Evolutionary conservation across 495 filamentous ascomycete species (phyloP).

Genomic region (Penicillium herquei): DNA sequence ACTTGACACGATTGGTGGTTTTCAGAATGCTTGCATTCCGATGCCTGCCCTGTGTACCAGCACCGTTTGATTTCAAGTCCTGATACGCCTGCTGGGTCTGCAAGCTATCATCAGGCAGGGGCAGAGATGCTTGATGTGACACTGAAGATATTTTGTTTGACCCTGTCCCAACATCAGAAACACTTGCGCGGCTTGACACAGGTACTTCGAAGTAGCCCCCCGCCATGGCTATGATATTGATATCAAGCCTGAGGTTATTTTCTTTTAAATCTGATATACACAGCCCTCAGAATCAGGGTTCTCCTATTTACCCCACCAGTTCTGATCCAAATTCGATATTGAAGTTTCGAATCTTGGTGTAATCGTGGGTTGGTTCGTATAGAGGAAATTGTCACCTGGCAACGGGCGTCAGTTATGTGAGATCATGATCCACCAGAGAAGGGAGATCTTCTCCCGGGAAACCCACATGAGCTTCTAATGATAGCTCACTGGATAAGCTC

Average conservation of each 20-base stretch:
- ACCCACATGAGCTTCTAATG: slow-evolving; percentile 5
- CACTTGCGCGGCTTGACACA: slow-evolving; percentile 30
- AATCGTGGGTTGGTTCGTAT: neutral
- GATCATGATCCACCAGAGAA: neutral
- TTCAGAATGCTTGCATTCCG: slow-evolving; percentile 46
- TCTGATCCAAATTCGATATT: neutral
- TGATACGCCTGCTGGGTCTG: slow-evolving; percentile 12
- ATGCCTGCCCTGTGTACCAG: slow-evolving; percentile 30
- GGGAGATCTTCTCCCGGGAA: slow-evolving; percentile 5
- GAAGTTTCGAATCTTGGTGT: neutral
- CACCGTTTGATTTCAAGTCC: slow-evolving; percentile 17
- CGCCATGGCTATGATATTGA: slow-evolving; percentile 28
- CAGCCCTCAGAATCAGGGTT: too few relatives aligned
- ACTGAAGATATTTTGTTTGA: slow-evolving; percentile 24
- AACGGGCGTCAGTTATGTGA: slow-evolving; percentile 29
- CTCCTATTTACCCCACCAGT: neutral
- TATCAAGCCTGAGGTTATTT: neutral
- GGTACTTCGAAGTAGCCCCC: slow-evolving; percentile 43
- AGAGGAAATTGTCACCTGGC: slow-evolving; percentile 15
- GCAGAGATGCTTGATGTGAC: slow-evolving; percentile 26
- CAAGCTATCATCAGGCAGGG: slow-evolving; percentile 22
- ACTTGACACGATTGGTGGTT: slow-evolving; percentile 40
- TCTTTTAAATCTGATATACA: neutral
- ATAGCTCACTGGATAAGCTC: slow-evolving; percentile 1
- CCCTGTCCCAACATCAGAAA: slow-evolving; percentile 28